A percentile compares a stretch with the other conserved stretches of the same genome.
These are phyloP conservation scores for Blumeriella jaapii DNA, from an alignment of 2,329 filamentous ascomycete genomes.

Conservation along the genomic window DNA sequence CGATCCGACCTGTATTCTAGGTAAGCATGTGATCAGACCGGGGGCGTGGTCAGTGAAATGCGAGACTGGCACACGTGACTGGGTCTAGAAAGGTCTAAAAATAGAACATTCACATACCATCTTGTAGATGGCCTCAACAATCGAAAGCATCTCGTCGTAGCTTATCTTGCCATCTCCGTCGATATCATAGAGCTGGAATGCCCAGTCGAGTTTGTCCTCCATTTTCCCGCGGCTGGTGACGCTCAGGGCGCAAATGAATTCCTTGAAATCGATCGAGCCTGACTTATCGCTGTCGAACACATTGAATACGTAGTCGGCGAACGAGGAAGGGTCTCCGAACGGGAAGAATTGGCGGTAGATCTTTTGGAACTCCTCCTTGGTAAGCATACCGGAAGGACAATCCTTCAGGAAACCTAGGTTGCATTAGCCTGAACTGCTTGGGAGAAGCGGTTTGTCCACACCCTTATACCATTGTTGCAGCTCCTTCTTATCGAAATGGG, in stretches of 20 bases:
- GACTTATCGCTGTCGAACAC: constrained; percentile 98
- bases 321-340: constrained; percentile 92
- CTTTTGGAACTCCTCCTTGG: constrained; percentile 98
- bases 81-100: background rate
- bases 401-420: constrained; percentile 85
- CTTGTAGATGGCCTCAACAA: constrained; percentile 99
- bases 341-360: constrained; percentile 99
- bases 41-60: background rate
- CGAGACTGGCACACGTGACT: background rate
- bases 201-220: constrained; percentile 99
- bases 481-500: constrained; percentile 99
- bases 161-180: constrained; percentile 98
- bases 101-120: constrained; percentile 56
- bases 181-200: constrained; percentile 98
- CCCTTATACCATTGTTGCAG: constrained; percentile 99
- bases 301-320: constrained; percentile 98
- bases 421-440: constrained; percentile 8
- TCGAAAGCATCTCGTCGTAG: constrained; percentile 97
- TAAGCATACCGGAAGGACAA: constrained; percentile 91
- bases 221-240: constrained; percentile 96
- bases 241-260: constrained; percentile 96
- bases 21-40: constrained; percentile 4
- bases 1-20: constrained; percentile 63
- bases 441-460: constrained; percentile 32
- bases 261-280: constrained; percentile 97